These are phyloP conservation scores for Perilla frutescens DNA, from an alignment of 257 asterid genomes.

Conservation along the genomic window DNA sequence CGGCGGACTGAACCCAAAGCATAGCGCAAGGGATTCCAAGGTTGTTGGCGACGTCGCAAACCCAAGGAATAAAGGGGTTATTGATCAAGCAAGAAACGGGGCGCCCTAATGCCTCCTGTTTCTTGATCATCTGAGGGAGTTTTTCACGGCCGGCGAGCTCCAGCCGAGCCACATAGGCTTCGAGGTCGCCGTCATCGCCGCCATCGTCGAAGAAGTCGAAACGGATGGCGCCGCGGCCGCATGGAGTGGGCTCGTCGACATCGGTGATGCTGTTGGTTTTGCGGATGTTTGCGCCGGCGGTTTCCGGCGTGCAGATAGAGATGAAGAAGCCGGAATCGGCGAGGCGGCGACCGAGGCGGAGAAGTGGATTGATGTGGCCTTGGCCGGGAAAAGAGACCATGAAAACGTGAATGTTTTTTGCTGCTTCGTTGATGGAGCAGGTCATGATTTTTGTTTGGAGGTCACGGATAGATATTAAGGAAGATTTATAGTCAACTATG, in stretches of 20 bases:
- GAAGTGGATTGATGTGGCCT: conserved; percentile 80
- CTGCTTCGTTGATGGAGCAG: background rate
- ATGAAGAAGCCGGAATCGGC: conserved; percentile 59
- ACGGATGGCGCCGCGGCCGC: conserved; percentile 58
- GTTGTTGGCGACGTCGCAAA: conserved; percentile 61
- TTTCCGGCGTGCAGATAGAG: conserved; percentile 62
- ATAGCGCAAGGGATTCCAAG: conserved; percentile 61
- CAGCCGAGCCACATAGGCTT: conserved; percentile 46
- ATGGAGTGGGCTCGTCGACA: conserved; percentile 40
- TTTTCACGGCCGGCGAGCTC: conserved; percentile 52
- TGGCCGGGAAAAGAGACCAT: conserved; percentile 71
- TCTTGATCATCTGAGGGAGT: conserved; percentile 47
- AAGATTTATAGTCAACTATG: no score
- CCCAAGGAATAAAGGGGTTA: conserved; percentile 80
- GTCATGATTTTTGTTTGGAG: background rate
- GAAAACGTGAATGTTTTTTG: conserved; percentile 47
- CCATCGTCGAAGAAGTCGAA: conserved; percentile 76
- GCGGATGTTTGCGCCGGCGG: conserved; percentile 48
- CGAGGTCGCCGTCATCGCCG: conserved; percentile 32
- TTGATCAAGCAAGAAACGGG: conserved; percentile 69
- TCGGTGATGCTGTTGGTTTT: conserved; percentile 42
- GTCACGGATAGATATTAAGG: no score
- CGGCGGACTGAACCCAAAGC: conserved; percentile 81
- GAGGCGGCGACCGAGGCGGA: conserved; percentile 66
- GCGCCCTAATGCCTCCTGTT: conserved; percentile 53